A percentile compares a stretch with the other conserved stretches of the same genome.
These are phyloP conservation scores for Xerocomus nothofagi DNA, from an alignment of 1,284 basidiomycete species.

Conservation along the genomic window DNA sequence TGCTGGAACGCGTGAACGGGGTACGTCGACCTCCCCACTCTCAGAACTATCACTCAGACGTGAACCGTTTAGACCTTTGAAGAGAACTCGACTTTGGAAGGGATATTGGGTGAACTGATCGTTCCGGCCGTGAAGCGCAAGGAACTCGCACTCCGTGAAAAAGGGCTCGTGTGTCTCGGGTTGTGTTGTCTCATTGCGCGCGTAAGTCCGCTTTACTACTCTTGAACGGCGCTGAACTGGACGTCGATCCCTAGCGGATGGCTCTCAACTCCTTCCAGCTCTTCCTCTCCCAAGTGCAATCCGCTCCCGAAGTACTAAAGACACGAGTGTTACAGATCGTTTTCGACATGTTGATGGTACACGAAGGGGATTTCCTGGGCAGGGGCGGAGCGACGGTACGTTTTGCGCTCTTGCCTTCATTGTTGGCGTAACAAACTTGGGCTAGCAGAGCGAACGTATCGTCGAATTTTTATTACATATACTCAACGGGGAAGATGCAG, in stretches of 20 bases:
- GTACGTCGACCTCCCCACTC: conserved; percentile 45
- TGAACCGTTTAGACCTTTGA: conserved; percentile 67
- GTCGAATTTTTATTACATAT: conserved; percentile 76
- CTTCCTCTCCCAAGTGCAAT: conserved; percentile 84
- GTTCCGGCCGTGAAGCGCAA: conserved; percentile 89
- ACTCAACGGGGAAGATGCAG: conserved; percentile 73
- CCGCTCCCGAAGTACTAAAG: conserved; percentile 76
- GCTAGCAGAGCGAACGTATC: conserved; percentile 61
- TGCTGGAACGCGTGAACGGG: conserved; percentile 89
- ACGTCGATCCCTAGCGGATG: conserved; percentile 61
- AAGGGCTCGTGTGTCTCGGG: conserved; percentile 84
- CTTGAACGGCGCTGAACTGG: background rate
- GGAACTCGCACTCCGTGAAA: conserved; percentile 81
- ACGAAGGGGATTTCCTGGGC: conserved; percentile 77
- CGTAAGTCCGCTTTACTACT: conserved; percentile 34
- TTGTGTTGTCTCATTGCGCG: conserved; percentile 90
- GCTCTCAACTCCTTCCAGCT: conserved; percentile 90
- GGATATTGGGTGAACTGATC: conserved; percentile 87
- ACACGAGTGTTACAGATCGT: conserved; percentile 83
- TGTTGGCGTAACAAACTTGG: background rate
- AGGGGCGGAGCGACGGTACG: conserved; percentile 52
- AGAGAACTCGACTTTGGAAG: conserved; percentile 92
- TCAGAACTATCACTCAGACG: background rate
- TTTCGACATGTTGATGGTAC: conserved; percentile 90
- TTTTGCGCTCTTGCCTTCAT: background rate